A percentile compares a stretch with the other conserved stretches of the same genome.
Evolutionary conservation across 257 asterid species (phyloP).

Genomic region (Solanum clarkiae): DNA sequence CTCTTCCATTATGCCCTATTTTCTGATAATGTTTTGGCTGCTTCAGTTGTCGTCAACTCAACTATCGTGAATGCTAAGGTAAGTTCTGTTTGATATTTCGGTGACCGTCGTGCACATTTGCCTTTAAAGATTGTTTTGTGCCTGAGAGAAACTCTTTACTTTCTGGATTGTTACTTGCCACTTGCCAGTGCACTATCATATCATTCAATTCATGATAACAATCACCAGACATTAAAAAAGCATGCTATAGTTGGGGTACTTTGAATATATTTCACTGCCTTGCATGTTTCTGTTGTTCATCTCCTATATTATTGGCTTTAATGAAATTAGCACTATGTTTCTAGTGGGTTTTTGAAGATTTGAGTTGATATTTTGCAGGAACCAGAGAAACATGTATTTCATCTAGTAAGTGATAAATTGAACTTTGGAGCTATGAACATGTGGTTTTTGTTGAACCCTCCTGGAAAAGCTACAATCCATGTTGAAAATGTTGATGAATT

Average conservation of each 20-base stretch:
- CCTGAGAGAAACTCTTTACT: background rate
- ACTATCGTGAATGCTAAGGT: conserved; percentile 88
- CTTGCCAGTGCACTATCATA: background rate
- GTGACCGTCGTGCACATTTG: background rate
- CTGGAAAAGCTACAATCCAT: conserved; percentile 91
- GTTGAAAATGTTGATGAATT: conserved; percentile 96
- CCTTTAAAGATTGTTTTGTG: background rate
- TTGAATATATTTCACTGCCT: background rate
- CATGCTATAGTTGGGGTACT: background rate
- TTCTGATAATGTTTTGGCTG: conserved; percentile 97
- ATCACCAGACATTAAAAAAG: background rate
- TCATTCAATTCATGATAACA: background rate
- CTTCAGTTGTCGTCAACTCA: conserved; percentile 95
- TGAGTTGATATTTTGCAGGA: conserved; percentile 47
- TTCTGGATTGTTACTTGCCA: background rate
- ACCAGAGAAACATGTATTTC: conserved; percentile 90
- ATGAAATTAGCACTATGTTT: background rate
- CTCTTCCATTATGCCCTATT: conserved; percentile 93
- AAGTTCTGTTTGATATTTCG: background rate
- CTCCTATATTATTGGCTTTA: background rate
- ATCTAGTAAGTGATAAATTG: conserved; percentile 94
- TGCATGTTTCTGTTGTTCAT: background rate
- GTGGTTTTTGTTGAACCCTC: conserved; percentile 99
- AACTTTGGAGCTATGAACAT: conserved; percentile 98
- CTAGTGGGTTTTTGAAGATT: background rate